Conservation (phyloP, 768 basidiomycete genomes). For the Panaeolus papilionaceus region DNA sequence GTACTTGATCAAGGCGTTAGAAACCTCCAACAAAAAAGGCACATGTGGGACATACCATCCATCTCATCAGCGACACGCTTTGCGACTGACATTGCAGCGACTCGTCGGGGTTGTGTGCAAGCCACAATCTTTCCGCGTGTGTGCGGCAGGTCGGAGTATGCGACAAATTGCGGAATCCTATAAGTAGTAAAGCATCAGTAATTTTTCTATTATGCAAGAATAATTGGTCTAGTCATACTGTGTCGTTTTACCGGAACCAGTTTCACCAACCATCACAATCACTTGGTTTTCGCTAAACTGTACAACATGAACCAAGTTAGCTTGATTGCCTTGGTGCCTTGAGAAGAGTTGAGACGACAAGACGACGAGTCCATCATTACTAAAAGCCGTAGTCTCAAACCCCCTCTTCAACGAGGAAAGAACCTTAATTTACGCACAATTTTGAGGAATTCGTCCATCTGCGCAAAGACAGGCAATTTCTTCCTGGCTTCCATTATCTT, state of each 20-base stretch:
- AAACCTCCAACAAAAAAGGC: not conserved
- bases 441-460: slow-evolving; percentile 92
- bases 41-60: slow-evolving; percentile 72
- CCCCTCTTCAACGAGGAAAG: slow-evolving; percentile 41
- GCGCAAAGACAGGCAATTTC: slow-evolving; percentile 88
- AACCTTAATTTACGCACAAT: slow-evolving; percentile 63
- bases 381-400: slow-evolving; percentile 52
- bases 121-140: slow-evolving; percentile 90
- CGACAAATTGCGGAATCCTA: slow-evolving; percentile 97
- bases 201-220: not conserved
- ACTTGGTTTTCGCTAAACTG: slow-evolving; percentile 85
- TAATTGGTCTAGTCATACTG: slow-evolving; percentile 51
- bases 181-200: slow-evolving; percentile 37
- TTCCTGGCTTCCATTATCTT: slow-evolving; percentile 87
- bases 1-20: slow-evolving; percentile 55
- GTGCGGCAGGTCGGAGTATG: slow-evolving; percentile 92
- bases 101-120: slow-evolving; percentile 95
- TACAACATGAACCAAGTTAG: slow-evolving; percentile 25
- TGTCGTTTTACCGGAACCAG: slow-evolving; percentile 95
- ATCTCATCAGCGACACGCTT: slow-evolving; percentile 99
- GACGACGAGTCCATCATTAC: slow-evolving; percentile 44
- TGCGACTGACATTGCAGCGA: slow-evolving; percentile 97
- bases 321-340: slow-evolving; percentile 30
- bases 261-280: slow-evolving; percentile 92
- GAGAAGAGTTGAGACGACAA: slow-evolving; percentile 16